Evolutionary conservation across 441 rosid genomes (phyloP).

Genomic region (Breynia disticha): DNA sequence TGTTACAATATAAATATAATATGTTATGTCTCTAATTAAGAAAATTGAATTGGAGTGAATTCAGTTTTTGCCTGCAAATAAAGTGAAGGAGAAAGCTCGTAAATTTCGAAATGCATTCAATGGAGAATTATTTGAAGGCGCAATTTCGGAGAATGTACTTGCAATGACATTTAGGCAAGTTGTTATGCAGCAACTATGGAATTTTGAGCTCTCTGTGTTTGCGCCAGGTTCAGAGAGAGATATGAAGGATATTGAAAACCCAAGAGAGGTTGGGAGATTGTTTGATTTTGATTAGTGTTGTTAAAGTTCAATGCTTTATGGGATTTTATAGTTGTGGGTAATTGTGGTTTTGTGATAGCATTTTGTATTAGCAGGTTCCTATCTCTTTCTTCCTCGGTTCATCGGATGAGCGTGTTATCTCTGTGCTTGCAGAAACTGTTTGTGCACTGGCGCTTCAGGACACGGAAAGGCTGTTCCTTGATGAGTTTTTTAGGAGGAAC

Average conservation of each 20-base stretch:
- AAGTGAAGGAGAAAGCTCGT: conserved; percentile 63
- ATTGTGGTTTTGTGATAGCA: conserved; percentile 25
- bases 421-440: conserved; percentile 68
- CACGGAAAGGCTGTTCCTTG: conserved; percentile 48
- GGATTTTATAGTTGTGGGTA: too few relatives aligned
- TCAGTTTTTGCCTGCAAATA: conserved; percentile 76
- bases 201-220: conserved; percentile 56
- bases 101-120: conserved; percentile 35
- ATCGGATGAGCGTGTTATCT: conserved; percentile 47
- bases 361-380: conserved; percentile 66
- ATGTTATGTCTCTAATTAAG: too few relatives aligned
- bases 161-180: conserved; percentile 91
- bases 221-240: conserved; percentile 62
- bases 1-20: too few relatives aligned
- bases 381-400: conserved; percentile 50
- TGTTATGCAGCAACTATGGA: conserved; percentile 64
- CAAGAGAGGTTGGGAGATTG: conserved; percentile 53
- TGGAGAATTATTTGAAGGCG: conserved; percentile 33
- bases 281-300: neutral
- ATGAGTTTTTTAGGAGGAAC: conserved; percentile 25
- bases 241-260: conserved; percentile 51
- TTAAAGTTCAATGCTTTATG: neutral
- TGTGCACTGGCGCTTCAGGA: conserved; percentile 52
- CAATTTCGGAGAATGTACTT: conserved; percentile 51
- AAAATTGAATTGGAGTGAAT: too few relatives aligned